Conservation (phyloP, 768 basidiomycete species). For the Serendipita sp. region DNA sequence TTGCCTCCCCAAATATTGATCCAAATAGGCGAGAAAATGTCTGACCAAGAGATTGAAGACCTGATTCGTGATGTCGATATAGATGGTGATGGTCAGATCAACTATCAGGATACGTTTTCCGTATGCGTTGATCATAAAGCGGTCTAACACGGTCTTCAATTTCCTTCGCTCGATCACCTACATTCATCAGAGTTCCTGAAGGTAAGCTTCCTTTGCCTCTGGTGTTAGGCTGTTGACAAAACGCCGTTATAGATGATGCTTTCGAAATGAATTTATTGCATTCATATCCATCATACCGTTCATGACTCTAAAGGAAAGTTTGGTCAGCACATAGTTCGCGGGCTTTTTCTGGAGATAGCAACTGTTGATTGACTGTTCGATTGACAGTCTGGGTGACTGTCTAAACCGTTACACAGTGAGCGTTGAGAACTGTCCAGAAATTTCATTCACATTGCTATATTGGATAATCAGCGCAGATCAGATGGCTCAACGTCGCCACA, state of each 20-base stretch:
- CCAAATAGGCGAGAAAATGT: slow-evolving; percentile 61
- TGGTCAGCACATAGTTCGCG: no score
- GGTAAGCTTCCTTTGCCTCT: slow-evolving; percentile 22
- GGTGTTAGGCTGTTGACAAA: slow-evolving; percentile 5
- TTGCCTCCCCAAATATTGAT: not conserved
- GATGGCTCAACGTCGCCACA: no score
- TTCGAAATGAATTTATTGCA: slow-evolving; percentile 32
- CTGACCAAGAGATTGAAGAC: slow-evolving; percentile 79
- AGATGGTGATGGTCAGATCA: slow-evolving; percentile 85
- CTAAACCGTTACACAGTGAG: no score
- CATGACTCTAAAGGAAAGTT: not conserved
- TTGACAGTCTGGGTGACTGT: no score
- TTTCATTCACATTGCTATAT: no score
- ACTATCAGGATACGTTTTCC: slow-evolving; percentile 49
- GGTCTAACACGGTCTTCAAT: slow-evolving; percentile 5
- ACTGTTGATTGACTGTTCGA: no score
- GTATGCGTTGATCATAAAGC: not conserved
- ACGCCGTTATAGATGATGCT: slow-evolving; percentile 46
- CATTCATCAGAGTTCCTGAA: slow-evolving; percentile 54
- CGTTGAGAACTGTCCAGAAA: no score
- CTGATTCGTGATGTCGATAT: slow-evolving; percentile 96
- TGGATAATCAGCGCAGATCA: no score
- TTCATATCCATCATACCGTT: not conserved
- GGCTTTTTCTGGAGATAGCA: no score
- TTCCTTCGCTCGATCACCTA: not conserved